Conservation (phyloP, 2,329 filamentous ascomycete species). For the Diplodia corticola region DNA sequence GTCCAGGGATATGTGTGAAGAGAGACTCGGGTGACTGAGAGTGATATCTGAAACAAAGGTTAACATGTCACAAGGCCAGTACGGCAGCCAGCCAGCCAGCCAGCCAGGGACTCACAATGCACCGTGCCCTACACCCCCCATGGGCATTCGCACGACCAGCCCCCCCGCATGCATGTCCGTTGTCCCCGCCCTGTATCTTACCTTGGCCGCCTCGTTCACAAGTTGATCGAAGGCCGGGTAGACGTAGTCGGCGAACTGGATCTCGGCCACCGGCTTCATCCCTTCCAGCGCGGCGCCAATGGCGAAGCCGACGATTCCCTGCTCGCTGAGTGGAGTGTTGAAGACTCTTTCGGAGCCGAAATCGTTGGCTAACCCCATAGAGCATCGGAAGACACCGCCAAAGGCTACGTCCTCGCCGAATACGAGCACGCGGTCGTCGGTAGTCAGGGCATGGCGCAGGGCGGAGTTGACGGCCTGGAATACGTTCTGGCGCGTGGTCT, state of each 20-base stretch:
- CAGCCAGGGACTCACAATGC: constrained; percentile 56
- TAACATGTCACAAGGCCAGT: neutral
- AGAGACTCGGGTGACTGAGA: constrained; percentile 86
- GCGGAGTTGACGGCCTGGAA: constrained; percentile 94
- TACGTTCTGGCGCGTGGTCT: constrained; percentile 72
- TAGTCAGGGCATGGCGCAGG: constrained; percentile 75
- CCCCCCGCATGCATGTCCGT: constrained; percentile 64
- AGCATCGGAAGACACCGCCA: constrained; percentile 93
- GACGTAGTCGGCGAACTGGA: constrained; percentile 94
- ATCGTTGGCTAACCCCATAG: constrained; percentile 83
- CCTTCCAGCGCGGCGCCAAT: constrained; percentile 88
- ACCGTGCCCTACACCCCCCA: constrained; percentile 85
- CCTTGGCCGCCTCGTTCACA: constrained; percentile 90
- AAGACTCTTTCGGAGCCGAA: constrained; percentile 90
- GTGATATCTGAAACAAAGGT: constrained; percentile 60
- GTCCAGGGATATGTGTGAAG: constrained; percentile 83
- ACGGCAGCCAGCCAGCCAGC: too few species aligned
- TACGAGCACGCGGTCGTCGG: constrained; percentile 82
- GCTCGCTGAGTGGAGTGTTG: constrained; percentile 92
- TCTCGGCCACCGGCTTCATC: constrained; percentile 89
- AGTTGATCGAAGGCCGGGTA: constrained; percentile 92
- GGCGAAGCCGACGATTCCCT: constrained; percentile 91
- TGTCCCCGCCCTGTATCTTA: constrained; percentile 70
- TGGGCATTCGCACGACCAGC: constrained; percentile 86
- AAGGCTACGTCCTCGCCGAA: constrained; percentile 98